Conservation (phyloP, 176 grass and related monocot species). For the Triticum timopheevii region DNA sequence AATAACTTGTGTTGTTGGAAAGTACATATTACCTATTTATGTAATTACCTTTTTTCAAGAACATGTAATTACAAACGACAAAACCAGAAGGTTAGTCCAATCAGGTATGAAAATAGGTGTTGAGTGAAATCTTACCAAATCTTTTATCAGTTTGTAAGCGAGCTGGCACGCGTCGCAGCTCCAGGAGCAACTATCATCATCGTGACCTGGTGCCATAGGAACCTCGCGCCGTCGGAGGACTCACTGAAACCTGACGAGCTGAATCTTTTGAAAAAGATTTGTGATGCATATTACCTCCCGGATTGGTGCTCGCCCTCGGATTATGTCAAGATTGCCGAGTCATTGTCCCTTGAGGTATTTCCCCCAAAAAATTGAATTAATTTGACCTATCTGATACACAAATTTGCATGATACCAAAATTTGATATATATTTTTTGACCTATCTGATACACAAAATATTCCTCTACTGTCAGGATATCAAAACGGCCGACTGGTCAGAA, state of each 20-base stretch:
- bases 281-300: slow-evolving; percentile 83
- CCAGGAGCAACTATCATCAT: slow-evolving; percentile 86
- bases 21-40: too few species aligned
- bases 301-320: slow-evolving; percentile 94
- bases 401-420: neutral
- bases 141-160: slow-evolving; percentile 57
- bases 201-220: slow-evolving; percentile 94
- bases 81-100: neutral
- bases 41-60: neutral
- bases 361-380: neutral
- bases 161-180: slow-evolving; percentile 75
- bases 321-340: slow-evolving; percentile 70
- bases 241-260: slow-evolving; percentile 73
- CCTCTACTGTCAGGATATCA: slow-evolving; percentile 56
- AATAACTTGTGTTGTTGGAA: neutral
- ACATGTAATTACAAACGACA: neutral
- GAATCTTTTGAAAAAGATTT: slow-evolving; percentile 83
- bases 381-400: neutral
- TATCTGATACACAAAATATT: neutral
- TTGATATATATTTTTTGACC: too few species aligned
- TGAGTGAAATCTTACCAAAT: neutral
- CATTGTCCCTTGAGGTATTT: slow-evolving; percentile 73
- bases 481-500: slow-evolving; percentile 84
- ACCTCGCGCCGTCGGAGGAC: slow-evolving; percentile 60
- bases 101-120: slow-evolving; percentile 28